Conservation (phyloP, 371 early-diverging fungal species). For the Ecytonucleospora hepatopenaei region DNA sequence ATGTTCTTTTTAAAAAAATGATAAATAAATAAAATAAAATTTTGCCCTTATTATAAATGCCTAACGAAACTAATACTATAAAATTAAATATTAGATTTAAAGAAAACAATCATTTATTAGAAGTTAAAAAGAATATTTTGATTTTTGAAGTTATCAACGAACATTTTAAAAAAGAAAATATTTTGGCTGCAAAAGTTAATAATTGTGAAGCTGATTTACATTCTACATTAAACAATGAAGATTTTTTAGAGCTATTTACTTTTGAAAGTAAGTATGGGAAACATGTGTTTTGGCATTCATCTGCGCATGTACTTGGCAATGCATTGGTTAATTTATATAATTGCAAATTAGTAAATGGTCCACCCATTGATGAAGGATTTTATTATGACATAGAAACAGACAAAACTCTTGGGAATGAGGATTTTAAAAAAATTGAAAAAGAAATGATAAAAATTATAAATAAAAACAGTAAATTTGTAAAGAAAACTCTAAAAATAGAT, state of each 20-base stretch:
- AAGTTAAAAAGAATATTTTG: background rate
- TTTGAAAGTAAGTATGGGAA: slow-evolving; percentile 76
- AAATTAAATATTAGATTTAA: background rate
- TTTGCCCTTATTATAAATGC: too few species aligned
- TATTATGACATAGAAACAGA: slow-evolving; percentile 81
- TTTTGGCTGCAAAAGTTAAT: slow-evolving; percentile 59
- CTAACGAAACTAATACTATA: too few species aligned
- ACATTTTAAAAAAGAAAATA: background rate
- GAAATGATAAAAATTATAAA: slow-evolving; percentile 71
- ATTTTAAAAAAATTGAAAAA: slow-evolving; percentile 71
- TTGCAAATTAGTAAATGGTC: slow-evolving; percentile 86
- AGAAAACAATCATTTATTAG: too few species aligned
- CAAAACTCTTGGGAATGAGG: slow-evolving; percentile 65
- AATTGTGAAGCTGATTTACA: slow-evolving; percentile 78
- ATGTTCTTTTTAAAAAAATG: too few species aligned
- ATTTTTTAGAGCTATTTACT: slow-evolving; percentile 73
- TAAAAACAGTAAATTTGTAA: slow-evolving; percentile 85
- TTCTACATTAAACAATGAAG: slow-evolving; percentile 69
- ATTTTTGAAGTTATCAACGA: background rate
- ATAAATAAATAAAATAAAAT: background rate
- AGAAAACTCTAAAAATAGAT: slow-evolving; percentile 72
- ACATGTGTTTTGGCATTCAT: slow-evolving; percentile 97
- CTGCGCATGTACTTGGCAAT: slow-evolving; percentile 93
- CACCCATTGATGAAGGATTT: slow-evolving; percentile 92
- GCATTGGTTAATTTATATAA: slow-evolving; percentile 61